phyloP scores from a whole-genome alignment of 1,284 basidiomycete species.

The Cryptococcus wingfieldii region DNA sequence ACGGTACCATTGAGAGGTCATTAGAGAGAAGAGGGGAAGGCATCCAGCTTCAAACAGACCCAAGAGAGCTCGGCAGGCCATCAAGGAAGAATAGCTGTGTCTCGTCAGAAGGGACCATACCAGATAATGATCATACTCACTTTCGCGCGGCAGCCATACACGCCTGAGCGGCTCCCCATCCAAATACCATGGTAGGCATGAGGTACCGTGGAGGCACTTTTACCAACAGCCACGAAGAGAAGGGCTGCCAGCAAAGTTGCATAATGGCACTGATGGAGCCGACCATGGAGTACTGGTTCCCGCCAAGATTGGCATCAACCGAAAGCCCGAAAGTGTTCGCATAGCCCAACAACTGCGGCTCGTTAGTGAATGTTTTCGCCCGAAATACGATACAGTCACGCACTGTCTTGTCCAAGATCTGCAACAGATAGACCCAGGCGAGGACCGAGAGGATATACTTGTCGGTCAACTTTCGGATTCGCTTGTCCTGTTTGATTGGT shows the following conservation, averaged over 20 bases:
- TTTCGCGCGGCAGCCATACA: conserved; percentile 35
- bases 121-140: conserved; percentile 2
- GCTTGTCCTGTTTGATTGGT: conserved; percentile 11
- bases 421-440: conserved; percentile 43
- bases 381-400: conserved; percentile 9
- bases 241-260: conserved; percentile 45
- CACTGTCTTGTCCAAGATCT: conserved; percentile 43
- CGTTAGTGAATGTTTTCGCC: neutral
- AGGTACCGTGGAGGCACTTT: conserved; percentile 35
- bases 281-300: conserved; percentile 38
- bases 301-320: conserved; percentile 25
- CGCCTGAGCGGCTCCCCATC: conserved; percentile 36
- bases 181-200: conserved; percentile 41
- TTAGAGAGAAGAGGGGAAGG: conserved; percentile 47
- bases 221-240: conserved; percentile 45
- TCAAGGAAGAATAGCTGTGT: conserved; percentile 6
- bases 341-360: conserved; percentile 27
- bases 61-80: conserved; percentile 44
- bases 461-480: conserved; percentile 31
- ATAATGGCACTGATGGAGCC: conserved; percentile 41
- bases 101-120: neutral
- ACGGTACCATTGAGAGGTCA: conserved; percentile 49
- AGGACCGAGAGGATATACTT: conserved; percentile 32
- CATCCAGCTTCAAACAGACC: conserved; percentile 49
- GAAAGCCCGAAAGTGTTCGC: conserved; percentile 40